Conservation (phyloP, 768 basidiomycete species). For the Podaxis carcinomalis region DNA sequence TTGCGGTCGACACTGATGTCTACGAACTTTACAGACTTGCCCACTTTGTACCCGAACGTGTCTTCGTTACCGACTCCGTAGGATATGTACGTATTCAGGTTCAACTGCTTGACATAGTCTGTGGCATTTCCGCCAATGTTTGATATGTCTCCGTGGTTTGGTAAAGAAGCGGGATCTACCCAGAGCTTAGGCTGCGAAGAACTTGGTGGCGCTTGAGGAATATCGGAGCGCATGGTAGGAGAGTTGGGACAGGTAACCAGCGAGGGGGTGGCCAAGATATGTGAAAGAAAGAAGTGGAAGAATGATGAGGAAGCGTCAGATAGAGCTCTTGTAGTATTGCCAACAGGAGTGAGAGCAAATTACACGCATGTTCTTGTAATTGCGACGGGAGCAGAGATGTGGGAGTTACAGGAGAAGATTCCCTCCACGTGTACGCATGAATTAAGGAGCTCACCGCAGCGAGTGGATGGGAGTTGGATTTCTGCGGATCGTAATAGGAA, state of each 20-base stretch:
- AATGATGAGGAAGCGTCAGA: conserved; percentile 1
- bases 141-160: conserved; percentile 53
- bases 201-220: not conserved
- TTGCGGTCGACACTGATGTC: conserved; percentile 50
- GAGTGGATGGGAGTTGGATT: conserved; percentile 19
- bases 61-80: conserved; percentile 69
- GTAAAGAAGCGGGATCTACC: conserved; percentile 63
- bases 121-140: conserved; percentile 62
- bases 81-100: conserved; percentile 59
- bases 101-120: conserved; percentile 59
- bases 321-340: not conserved
- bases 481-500: conserved; percentile 35
- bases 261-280: not conserved
- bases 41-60: conserved; percentile 59
- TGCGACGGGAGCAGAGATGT: conserved; percentile 2
- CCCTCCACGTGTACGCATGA: not conserved
- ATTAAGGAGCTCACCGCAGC: not conserved
- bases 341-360: not conserved
- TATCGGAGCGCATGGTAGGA: conserved; percentile 3
- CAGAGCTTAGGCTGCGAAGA: conserved; percentile 28
- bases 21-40: conserved; percentile 54
- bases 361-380: conserved; percentile 10
- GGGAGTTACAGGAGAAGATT: not conserved
- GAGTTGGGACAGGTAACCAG: too few relatives aligned
- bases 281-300: not conserved